Percentiles rank a stretch among this genome's conserved stretches.
phyloP scores from a whole-genome alignment of 805 yeast species.

The Schwanniomyces yamadae region DNA sequence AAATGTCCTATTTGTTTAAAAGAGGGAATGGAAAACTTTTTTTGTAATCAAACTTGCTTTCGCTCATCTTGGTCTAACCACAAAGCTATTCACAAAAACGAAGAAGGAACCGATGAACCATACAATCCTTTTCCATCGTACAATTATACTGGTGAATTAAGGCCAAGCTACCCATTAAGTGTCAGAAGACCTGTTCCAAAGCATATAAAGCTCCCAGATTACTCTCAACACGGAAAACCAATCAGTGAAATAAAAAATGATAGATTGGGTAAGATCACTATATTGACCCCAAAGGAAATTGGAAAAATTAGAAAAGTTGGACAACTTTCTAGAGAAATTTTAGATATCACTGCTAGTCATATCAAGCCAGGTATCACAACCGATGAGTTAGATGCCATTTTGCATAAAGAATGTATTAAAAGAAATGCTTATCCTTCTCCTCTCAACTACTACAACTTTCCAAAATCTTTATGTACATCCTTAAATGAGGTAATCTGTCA shows the following conservation, averaged over 20 bases:
- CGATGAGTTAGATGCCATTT: slow-evolving; percentile 83
- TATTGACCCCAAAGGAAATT: slow-evolving; percentile 65
- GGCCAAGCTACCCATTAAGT: slow-evolving; percentile 80
- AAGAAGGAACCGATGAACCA: slow-evolving; percentile 48
- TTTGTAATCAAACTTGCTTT: slow-evolving; percentile 86
- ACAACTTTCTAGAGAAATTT: slow-evolving; percentile 76
- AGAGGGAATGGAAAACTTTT: slow-evolving; percentile 56
- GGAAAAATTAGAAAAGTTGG: slow-evolving; percentile 75
- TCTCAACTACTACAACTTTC: slow-evolving; percentile 88
- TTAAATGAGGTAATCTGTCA: slow-evolving; percentile 95
- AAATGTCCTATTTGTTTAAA: slow-evolving; percentile 94
- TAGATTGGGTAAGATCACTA: slow-evolving; percentile 62
- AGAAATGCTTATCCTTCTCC: slow-evolving; percentile 95
- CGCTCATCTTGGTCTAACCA: slow-evolving; percentile 69
- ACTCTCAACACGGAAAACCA: slow-evolving; percentile 80
- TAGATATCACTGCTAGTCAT: slow-evolving; percentile 84
- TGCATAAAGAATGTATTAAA: slow-evolving; percentile 84
- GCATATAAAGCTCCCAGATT: slow-evolving; percentile 74
- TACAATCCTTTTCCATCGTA: slow-evolving; percentile 88
- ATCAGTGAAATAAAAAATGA: slow-evolving; percentile 71
- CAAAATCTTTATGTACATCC: slow-evolving; percentile 89
- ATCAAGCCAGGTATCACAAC: slow-evolving; percentile 89
- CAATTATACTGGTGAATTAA: slow-evolving; percentile 68
- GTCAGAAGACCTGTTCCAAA: slow-evolving; percentile 72
- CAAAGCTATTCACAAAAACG: slow-evolving; percentile 65